These are phyloP conservation scores for Podila clonocystis DNA, from an alignment of 192 early-diverging fungal genomes.

Conservation along the genomic window DNA sequence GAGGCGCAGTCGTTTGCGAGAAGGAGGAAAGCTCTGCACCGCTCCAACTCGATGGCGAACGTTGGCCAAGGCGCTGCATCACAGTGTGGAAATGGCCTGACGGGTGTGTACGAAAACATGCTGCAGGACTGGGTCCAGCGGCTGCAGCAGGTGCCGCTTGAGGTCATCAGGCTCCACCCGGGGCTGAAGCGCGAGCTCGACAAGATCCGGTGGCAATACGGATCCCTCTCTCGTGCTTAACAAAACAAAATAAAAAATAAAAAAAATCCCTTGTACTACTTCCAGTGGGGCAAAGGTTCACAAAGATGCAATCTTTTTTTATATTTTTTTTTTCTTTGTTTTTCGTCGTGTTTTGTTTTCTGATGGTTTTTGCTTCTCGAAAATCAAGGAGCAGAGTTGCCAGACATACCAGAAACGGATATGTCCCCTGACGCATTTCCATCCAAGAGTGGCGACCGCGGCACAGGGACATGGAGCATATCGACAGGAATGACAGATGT, in stretches of 20 bases:
- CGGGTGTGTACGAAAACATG: conserved; percentile 16
- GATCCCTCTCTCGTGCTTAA: not conserved
- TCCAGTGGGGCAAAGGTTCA: no score
- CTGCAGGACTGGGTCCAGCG: conserved; percentile 28
- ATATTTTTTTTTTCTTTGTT: not conserved
- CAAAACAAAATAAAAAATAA: not conserved
- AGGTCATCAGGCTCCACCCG: conserved; percentile 10
- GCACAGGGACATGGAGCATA: conserved; percentile 5
- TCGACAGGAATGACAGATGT: conserved; percentile 3
- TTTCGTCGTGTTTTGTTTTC: not conserved
- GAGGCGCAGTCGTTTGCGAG: not conserved
- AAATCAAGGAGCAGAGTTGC: conserved; percentile 24
- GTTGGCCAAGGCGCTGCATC: not conserved
- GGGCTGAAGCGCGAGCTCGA: conserved; percentile 42
- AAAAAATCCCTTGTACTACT: not conserved
- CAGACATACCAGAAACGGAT: conserved; percentile 5
- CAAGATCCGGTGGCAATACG: conserved; percentile 39
- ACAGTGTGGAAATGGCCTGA: not conserved
- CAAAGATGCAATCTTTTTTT: no score
- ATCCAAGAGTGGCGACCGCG: conserved; percentile 2
- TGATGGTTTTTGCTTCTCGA: no score
- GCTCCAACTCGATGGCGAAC: not conserved
- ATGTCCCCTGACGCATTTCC: conserved; percentile 19
- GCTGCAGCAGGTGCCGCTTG: conserved; percentile 11
- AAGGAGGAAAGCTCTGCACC: not conserved